Evolutionary conservation across 2,329 filamentous ascomycete species (phyloP).

Genomic region (Epichloe gansuensis): DNA sequence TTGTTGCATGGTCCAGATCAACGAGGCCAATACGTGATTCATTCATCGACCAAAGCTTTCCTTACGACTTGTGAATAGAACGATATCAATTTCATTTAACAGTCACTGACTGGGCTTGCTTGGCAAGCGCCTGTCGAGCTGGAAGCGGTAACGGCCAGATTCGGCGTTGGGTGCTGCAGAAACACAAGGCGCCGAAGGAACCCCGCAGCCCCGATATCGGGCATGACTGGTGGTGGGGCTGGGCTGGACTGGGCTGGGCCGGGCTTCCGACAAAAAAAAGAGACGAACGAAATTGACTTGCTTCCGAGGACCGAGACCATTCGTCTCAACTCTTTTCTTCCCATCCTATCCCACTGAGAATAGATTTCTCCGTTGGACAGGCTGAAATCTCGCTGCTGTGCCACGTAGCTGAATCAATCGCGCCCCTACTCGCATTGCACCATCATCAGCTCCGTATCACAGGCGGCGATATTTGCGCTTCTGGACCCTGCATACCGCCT

Average conservation of each 20-base stretch:
- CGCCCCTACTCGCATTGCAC: background rate
- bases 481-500: background rate
- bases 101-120: too few species aligned
- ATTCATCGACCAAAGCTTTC: too few species aligned
- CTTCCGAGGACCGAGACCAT: too few species aligned
- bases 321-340: background rate
- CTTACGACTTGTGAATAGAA: too few species aligned
- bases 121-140: too few species aligned
- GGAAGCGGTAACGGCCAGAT: too few species aligned
- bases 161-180: too few species aligned
- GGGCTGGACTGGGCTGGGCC: background rate
- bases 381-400: background rate
- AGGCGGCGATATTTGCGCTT: background rate
- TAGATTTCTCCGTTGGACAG: too few species aligned
- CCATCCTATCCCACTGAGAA: background rate
- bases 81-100: too few species aligned
- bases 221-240: background rate
- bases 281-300: background rate
- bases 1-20: too few species aligned
- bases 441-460: background rate
- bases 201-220: constrained; percentile 6
- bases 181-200: background rate
- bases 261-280: background rate
- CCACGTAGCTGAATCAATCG: background rate
- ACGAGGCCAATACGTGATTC: too few species aligned